Base-by-base conservation (phyloP, 495 filamentous ascomycete species). In the Penicillium coffeae region DNA sequence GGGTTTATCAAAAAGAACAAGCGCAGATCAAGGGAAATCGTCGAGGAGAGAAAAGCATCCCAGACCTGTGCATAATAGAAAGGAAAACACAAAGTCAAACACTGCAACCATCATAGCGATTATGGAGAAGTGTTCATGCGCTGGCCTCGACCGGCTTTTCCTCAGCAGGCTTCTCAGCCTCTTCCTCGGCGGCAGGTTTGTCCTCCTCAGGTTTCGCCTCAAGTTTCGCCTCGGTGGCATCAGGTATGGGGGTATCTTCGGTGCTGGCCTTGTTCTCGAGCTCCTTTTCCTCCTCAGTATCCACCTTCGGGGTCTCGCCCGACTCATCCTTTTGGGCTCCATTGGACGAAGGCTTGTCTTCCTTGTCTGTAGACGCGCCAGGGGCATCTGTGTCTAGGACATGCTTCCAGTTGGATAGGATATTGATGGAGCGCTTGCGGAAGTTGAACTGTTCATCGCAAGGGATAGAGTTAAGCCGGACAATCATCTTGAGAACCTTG, bases 401-500 rank as follows among this genome's bases (percentile, higher is more conserved):
- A 60, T 82, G 83, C 66, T 88, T 92, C 90, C 90, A 96, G 65
- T 79, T 84, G 45, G 84, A 82, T 13, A 95, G 71, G 30, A 95
- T 75, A 14, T 74, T 71, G 48, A 86, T 76, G 32, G 87, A 86
- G 25, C 90, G 85, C 41, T 81, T 68, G 66, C 89, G 90, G 82
- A 96, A 91, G 21, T 85, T 72, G 69, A 84, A 91, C 49, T 92
- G 84, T 21, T 89, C 86, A 43, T 96, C 90, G 34, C 82, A 84
- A 3, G 90, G 90, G 51, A 96, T 95, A 3, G 77, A 74, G 14
- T 77, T 67, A 2, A 95, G 75, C 71, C 93, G 95, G 55, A 95
- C 74, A 59, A 96, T 92, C 34, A 82, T 88, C 70, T 89, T 91
- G 38, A 95, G 76, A 8, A 96, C 90, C 70, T 95, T 95, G 77